phyloP scores from a whole-genome alignment of 208 protist genomes.

The Trypanosoma mega region DNA sequence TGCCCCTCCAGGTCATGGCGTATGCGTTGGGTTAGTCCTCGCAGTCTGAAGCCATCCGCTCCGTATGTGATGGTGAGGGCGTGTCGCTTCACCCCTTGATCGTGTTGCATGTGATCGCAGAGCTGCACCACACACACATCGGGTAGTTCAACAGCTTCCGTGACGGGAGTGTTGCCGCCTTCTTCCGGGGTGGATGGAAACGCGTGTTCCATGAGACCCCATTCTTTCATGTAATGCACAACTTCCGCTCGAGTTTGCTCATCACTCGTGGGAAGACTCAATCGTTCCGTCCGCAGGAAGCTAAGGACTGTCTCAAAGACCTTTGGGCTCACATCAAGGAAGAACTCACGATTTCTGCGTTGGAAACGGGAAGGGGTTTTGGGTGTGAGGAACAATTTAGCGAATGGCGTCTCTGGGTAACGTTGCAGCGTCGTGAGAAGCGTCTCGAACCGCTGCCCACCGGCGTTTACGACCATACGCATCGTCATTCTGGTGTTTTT shows the following conservation, averaged over 20 bases:
- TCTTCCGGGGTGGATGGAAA: constrained; percentile 37
- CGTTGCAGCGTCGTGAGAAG: constrained; percentile 57
- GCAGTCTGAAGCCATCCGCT: constrained; percentile 79
- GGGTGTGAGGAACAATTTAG: constrained; percentile 44
- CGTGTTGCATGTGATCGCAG: constrained; percentile 85
- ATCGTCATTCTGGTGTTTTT: constrained; percentile 30
- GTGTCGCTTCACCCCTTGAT: constrained; percentile 86
- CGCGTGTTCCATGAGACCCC: constrained; percentile 73
- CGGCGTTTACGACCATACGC: constrained; percentile 66
- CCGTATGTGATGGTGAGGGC: constrained; percentile 88
- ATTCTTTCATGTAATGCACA: constrained; percentile 57
- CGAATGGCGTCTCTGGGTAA: constrained; percentile 66
- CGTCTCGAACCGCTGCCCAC: constrained; percentile 68
- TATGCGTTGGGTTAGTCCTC: constrained; percentile 63
- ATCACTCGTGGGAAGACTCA: constrained; percentile 59
- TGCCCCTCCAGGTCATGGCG: constrained; percentile 68
- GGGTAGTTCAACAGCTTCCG: constrained; percentile 37
- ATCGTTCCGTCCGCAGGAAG: constrained; percentile 65
- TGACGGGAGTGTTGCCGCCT: constrained; percentile 10
- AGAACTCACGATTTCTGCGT: constrained; percentile 39
- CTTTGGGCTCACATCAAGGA: constrained; percentile 75
- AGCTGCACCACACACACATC: constrained; percentile 87
- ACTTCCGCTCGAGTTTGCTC: constrained; percentile 67
- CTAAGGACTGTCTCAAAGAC: constrained; percentile 75
- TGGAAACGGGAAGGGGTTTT: neutral